Percentiles rank a stretch among this genome's conserved stretches.
Evolutionary conservation across 257 asterid genomes (phyloP).

Genomic region (Solanum ossicruentum): DNA sequence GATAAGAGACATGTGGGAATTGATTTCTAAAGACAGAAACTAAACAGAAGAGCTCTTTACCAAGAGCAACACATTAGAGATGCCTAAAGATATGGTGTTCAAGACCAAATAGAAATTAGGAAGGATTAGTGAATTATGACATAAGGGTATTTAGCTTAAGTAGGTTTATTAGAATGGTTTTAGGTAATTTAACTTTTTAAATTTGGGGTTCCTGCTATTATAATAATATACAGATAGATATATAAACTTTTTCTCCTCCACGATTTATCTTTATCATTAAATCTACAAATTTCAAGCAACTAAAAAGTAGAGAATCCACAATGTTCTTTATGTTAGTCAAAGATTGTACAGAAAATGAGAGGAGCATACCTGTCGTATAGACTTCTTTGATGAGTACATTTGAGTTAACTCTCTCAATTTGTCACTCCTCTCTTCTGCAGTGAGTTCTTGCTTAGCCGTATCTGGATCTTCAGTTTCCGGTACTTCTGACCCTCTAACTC

Average conservation of each 20-base stretch:
- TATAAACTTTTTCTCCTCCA: neutral
- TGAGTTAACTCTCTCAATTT: slow-evolving; percentile 4
- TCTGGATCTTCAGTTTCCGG: slow-evolving; percentile 21
- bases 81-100: neutral
- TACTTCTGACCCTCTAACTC: slow-evolving; percentile 20
- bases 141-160: neutral
- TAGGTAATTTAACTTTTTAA: neutral
- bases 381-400: slow-evolving; percentile 33
- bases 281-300: neutral
- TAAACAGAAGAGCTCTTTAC: neutral
- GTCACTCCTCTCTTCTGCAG: slow-evolving; percentile 26
- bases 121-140: neutral
- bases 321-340: neutral
- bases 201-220: neutral
- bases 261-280: neutral
- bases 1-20: neutral
- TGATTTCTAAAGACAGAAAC: neutral
- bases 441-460: slow-evolving; percentile 18
- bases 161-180: neutral
- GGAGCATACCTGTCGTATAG: slow-evolving; percentile 30
- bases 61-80: neutral
- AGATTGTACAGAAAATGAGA: neutral
- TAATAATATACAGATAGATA: neutral
- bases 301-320: neutral
- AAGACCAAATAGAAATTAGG: neutral